Percentiles rank a stretch among this genome's conserved stretches.
Conservation (phyloP, 1,284 basidiomycete genomes). For the Apiotrichum gracile region DNA sequence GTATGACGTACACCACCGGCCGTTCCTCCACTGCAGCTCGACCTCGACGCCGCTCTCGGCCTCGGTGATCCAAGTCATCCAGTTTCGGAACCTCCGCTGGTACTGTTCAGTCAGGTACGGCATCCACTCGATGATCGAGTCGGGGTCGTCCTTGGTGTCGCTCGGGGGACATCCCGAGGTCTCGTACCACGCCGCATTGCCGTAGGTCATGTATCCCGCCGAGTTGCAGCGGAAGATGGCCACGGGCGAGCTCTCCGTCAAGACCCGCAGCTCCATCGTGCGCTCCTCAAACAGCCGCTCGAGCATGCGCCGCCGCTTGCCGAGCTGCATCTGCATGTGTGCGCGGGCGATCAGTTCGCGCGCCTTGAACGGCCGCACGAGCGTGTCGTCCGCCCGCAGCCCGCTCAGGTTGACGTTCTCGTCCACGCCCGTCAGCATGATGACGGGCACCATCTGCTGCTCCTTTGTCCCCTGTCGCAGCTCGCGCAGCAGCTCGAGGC, state of each 20-base stretch:
- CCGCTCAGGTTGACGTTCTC: slow-evolving; percentile 19
- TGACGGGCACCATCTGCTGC: slow-evolving; percentile 28
- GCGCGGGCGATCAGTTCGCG: slow-evolving; percentile 49
- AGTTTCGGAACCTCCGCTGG: no score
- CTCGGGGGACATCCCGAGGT: slow-evolving; percentile 15
- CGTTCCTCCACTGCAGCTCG: no score
- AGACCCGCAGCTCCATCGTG: slow-evolving; percentile 9
- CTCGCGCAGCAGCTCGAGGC: slow-evolving; percentile 27
- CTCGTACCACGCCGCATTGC: slow-evolving; percentile 31
- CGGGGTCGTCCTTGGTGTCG: slow-evolving; percentile 9
- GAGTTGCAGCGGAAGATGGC: slow-evolving; percentile 33
- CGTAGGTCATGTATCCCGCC: slow-evolving; percentile 26
- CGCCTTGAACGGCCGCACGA: slow-evolving; percentile 42
- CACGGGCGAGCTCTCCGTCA: slow-evolving; percentile 21
- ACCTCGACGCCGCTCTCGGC: no score
- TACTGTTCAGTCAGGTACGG: no score
- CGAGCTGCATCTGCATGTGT: slow-evolving; percentile 40
- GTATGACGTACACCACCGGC: no score
- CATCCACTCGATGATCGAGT: no score
- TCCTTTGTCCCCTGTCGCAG: slow-evolving; percentile 18
- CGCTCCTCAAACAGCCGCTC: slow-evolving; percentile 39
- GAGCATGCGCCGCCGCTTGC: slow-evolving; percentile 33
- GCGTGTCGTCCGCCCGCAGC: slow-evolving; percentile 44
- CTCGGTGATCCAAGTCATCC: no score
- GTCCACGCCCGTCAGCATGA: slow-evolving; percentile 39